Evolutionary conservation across 768 basidiomycete genomes (phyloP), one percentile per base, ranked within the genome.

Genomic region (Auricularia auricula-judae): DNA sequence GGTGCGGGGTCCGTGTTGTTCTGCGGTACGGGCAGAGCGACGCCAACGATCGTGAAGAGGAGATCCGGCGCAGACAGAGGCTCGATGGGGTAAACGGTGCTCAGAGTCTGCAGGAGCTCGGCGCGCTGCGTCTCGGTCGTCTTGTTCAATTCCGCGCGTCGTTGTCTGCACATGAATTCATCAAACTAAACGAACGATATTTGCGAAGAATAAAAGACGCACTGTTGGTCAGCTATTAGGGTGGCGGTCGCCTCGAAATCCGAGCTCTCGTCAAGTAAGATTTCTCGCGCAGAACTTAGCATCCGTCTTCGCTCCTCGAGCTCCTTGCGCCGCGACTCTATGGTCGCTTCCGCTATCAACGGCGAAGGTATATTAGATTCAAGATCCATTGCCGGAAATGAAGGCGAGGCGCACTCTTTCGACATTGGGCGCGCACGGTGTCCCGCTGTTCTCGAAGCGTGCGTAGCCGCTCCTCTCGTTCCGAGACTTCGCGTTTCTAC

Each of bases 11-110:
- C 89, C 62, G 84, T 84, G 3, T 83, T 67, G 36, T 82, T 78
- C 29, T 86, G 69, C 16, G 93, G 93, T 66, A 98, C 94, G 1
- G 97, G 95, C 10, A 99, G 81, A n/a, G 97, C 91, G 58, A 92
- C 86, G 61, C 82, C 81, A 61, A 94, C 78, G 72, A 99, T 91
- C 12, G 89, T 86, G 74, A 89, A 99, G 35, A 97, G 83, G n/a
- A 98, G 79, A 69, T 93, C 87, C 3, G 90, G 84, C 12, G 93
- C 80, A 11, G 89, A 88, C 59, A 86, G 80, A 18, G 96, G 86
- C 63, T 92, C 89, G 69, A 99, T 96, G 29, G 95, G 94, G 74
- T 88, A 98, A 68, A 96, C 87, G 12, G 79, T 76, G 47, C 89
- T 84, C 56, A 97, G 81, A 12, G 80, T 82, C 18, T 87, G 85